Evolutionary conservation across 1,284 basidiomycete genomes (phyloP), one percentile per base, ranked within the genome.

Genomic region (Tranzscheliella williamsii): DNA sequence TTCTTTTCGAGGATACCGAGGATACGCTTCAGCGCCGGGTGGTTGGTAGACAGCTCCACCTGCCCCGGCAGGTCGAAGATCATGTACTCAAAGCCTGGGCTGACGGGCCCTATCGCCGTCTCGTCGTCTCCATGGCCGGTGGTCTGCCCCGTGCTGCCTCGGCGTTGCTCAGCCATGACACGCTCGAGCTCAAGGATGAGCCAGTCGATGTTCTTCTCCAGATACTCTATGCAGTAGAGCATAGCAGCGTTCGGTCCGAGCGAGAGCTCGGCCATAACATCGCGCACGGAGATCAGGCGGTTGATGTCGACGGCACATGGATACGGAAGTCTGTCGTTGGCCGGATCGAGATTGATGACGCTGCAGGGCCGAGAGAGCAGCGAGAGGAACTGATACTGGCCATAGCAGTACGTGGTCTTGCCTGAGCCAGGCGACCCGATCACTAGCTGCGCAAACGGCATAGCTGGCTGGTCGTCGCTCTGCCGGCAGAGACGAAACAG

Each of bases 21-120:
- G 94, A 79, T 76, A 87, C 91, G 26, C 23, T 53, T 49, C 9
- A 78, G 67, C 16, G 61, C 60, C 7, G 67, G 58, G 42, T 98
- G 95, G 75, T 94, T 96, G 42, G 95, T 98, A 79, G 89, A 91
- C 33, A 99, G 81, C 79, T 99, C 95, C 37, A 98, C 94, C 79
- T 99, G 95, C 0, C 95, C 95, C 0, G 95, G 94, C 5, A 96
- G 84, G 79, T 99, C 95, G 78, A 99, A 95, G 30, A 98, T 81
- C 36, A 98, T 84, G 79, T 95, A 97, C 24, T 68, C 67, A 23
- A 37, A 85, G 70, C 56, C 72, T 83, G 51, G 32, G 11, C 51
- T 45, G 18, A 61, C 56, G 4, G 51, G 47, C 12, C 58, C 58
- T 4, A 62, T 31, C 11, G 48, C 21, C 7, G 9, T 18, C 9